A percentile compares a stretch with the other conserved stretches of the same genome.
Evolutionary conservation across 768 basidiomycete genomes (phyloP).

Genomic region (Tricholoma flavovirens): DNA sequence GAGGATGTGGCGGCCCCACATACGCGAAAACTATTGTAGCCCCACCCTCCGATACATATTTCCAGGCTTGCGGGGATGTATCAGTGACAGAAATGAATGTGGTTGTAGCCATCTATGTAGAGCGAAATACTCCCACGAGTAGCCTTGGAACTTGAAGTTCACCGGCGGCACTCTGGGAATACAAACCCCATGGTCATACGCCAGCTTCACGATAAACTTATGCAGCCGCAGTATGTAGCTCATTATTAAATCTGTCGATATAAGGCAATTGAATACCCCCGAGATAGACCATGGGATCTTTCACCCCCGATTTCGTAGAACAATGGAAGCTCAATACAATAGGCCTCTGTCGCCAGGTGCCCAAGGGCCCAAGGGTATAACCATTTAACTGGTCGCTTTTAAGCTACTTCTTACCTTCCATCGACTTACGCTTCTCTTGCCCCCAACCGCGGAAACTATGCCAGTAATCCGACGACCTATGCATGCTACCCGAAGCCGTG

Average conservation of each 20-base stretch:
- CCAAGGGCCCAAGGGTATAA: not conserved
- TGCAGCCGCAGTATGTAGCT: too few species aligned
- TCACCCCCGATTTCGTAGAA: not conserved
- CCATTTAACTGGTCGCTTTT: not conserved
- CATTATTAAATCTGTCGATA: too few species aligned
- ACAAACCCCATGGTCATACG: too few species aligned
- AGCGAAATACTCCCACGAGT: too few species aligned
- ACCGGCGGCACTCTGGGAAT: too few species aligned
- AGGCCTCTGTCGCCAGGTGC: not conserved
- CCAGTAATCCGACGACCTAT: not conserved
- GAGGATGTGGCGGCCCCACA: conserved; percentile 43
- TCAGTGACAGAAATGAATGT: conserved; percentile 23
- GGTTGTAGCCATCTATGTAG: not conserved
- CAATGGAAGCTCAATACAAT: not conserved
- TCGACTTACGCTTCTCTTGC: not conserved
- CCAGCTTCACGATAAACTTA: too few species aligned
- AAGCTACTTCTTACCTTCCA: not conserved
- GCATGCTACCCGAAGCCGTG: conserved; percentile 3
- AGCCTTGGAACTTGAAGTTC: too few species aligned
- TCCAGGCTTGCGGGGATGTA: conserved; percentile 56
- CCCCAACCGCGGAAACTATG: conserved; percentile 1
- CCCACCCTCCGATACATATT: conserved; percentile 89
- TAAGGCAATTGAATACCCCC: not conserved
- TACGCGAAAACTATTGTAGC: conserved; percentile 89
- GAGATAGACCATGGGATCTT: not conserved